Base-by-base conservation (phyloP, 306 rosid species). In the Glycyrrhiza uralensis region DNA sequence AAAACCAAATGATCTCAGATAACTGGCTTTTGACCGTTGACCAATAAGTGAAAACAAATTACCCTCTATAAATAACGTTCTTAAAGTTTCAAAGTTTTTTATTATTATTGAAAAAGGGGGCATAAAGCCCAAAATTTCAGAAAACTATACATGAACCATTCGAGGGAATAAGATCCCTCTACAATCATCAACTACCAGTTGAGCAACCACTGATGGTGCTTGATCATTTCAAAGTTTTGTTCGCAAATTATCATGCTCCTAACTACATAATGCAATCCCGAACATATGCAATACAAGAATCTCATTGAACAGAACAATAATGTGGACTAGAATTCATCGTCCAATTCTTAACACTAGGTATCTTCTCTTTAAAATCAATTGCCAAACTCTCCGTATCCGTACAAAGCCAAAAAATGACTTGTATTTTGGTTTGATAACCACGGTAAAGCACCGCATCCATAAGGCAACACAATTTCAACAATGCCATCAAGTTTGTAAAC, bases 401-500 rank as follows among this genome's bases (percentile, higher is more conserved):
- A 33, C 28, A 42, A 41, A 54, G 75, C 19, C 28, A 24, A 26
- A 52, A n/a, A 71, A 55, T 42, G n/a, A 45, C n/a, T 45, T 20
- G 69, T 13, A 47, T 49, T 49, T 24, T 22, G 28, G 24, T 33
- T 50, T 22, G 38, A 36, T 68, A 49, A 69, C 12, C 17, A 36
- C 3, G 24, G 29, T 28, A 35, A 45, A 36, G 71, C 41, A 6
- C 55, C 1, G 45, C 11, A 66, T 29, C 29, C 45, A 29, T 4
- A 29, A 66, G 8, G 61, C 18, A 32, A 50, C 55, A 50, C 3
- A 11, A 44, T 19, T 42, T 32, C 54, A 39, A 55, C 44, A 56
- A 42, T 24, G 66, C 30, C 72, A 64, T 39, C 58, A 75, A 47
- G 23, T 63, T 55, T 36, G 62, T 24, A n/a, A 32, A 33, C 52